Evolutionary conservation across 805 yeast species (phyloP).

Genomic region (Lipomyces lipofer): DNA sequence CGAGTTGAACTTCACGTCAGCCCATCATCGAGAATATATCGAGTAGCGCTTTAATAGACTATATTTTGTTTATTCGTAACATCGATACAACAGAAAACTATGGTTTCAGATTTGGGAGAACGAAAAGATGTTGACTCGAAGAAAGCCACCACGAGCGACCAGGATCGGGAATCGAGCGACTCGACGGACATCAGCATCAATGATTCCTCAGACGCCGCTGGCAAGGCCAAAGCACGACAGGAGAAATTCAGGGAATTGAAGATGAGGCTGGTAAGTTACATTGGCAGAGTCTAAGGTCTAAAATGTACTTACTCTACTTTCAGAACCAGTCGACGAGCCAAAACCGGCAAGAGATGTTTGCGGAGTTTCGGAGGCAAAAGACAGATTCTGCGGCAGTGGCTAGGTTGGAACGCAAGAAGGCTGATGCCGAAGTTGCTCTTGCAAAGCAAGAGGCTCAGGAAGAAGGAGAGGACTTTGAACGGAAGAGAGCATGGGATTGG

Average conservation of each 20-base stretch:
- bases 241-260: slow-evolving; percentile 22
- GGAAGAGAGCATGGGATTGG: slow-evolving; percentile 53
- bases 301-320: neutral
- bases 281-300: neutral
- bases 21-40: too few species aligned
- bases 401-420: slow-evolving; percentile 38
- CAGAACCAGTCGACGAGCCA: slow-evolving; percentile 27
- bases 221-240: slow-evolving; percentile 13
- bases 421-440: slow-evolving; percentile 44
- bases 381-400: slow-evolving; percentile 26
- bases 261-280: slow-evolving; percentile 13
- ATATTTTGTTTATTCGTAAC: too few species aligned
- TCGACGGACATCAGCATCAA: too few species aligned
- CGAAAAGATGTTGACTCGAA: too few species aligned
- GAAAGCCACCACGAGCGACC: too few species aligned
- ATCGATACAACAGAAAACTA: too few species aligned
- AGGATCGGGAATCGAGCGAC: too few species aligned
- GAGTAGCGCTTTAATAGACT: too few species aligned
- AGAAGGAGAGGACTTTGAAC: slow-evolving; percentile 45
- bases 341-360: slow-evolving; percentile 30
- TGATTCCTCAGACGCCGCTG: neutral
- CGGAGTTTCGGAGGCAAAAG: slow-evolving; percentile 29
- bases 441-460: slow-evolving; percentile 43
- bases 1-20: too few species aligned
- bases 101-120: too few species aligned